These are phyloP conservation scores for Colletotrichum magnum DNA, from an alignment of 2,329 filamentous ascomycete species.

Conservation along the genomic window DNA sequence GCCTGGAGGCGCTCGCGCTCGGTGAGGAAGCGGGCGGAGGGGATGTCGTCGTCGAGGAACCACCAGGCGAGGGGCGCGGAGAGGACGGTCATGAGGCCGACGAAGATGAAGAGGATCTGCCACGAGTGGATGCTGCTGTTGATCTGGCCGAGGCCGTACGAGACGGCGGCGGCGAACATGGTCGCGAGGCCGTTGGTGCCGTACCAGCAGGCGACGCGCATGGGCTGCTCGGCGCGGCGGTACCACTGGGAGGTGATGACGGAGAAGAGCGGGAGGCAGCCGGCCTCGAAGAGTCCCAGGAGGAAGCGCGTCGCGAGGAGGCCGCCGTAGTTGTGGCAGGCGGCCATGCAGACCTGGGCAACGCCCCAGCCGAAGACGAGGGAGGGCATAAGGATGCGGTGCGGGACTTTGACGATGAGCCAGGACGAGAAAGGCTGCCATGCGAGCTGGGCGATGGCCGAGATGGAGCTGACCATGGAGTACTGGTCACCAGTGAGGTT, in stretches of 20 bases:
- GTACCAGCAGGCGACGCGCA: slow-evolving; percentile 77
- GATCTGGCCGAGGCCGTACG: slow-evolving; percentile 71
- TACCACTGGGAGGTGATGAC: slow-evolving; percentile 66
- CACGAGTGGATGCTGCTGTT: slow-evolving; percentile 51
- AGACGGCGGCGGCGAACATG: slow-evolving; percentile 69
- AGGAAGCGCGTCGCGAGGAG: slow-evolving; percentile 44
- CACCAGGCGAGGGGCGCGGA: slow-evolving; percentile 72
- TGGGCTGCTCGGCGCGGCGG: slow-evolving; percentile 68
- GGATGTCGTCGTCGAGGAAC: slow-evolving; percentile 72
- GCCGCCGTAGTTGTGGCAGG: slow-evolving; percentile 40
- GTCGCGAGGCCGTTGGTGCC: slow-evolving; percentile 71
- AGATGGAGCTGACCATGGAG: slow-evolving; percentile 70
- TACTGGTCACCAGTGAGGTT: slow-evolving; percentile 67
- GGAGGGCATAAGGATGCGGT: slow-evolving; percentile 69
- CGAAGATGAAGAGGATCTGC: slow-evolving; percentile 72
- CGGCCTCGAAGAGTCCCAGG: slow-evolving; percentile 43
- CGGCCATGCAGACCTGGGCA: slow-evolving; percentile 53
- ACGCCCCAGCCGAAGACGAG: slow-evolving; percentile 62
- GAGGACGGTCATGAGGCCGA: slow-evolving; percentile 71
- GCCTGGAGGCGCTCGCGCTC: slow-evolving; percentile 77
- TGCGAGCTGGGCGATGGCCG: slow-evolving; percentile 71
- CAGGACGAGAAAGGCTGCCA: slow-evolving; percentile 73
- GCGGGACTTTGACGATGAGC: slow-evolving; percentile 73
- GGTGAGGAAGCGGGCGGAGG: slow-evolving; percentile 69
- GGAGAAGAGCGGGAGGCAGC: slow-evolving; percentile 59